Base-by-base conservation (phyloP, 2,329 filamentous ascomycete genomes). In the Eutypa lata region DNA sequence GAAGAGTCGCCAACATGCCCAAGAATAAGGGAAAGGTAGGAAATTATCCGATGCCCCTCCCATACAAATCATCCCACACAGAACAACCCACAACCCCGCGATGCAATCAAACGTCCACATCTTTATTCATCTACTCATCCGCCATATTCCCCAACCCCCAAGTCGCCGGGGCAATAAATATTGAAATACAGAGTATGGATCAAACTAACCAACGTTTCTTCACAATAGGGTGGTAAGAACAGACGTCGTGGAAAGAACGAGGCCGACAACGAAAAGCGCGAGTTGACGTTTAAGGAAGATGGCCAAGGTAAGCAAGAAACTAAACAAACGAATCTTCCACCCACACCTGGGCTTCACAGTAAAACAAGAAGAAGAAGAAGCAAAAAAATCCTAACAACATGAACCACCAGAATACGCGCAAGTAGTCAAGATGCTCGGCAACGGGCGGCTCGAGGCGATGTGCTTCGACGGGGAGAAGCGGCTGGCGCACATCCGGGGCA, bases 1-100 rank as follows among this genome's bases (percentile, higher is more conserved):
- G 6, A 65, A 54, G 57, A 63, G 57, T 53, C 59, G 59, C 46
- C 52, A 86, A 76, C 58, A 97, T 97, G 92, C 92, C 92, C 70
- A 97, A 97, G 90, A 97, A 97, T 76, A 97, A 97, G 87, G 92
- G 92, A 92, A 97, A 96, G 80, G 91, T 96, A 81, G 71, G 82
- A 68, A 55, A 16, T 22, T 44, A 10, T 26, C n/a, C 19, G 26
- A 26, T 28, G 31, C 51, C 55, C 51, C 45, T 42, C 50, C 53
- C 40, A 47, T 52, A 38, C 35, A 50, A 49, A 40, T 55, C 47
- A 40, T 54, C 48, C 54, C 40, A 31, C 47, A 33, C 42, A 24
- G 16, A 33, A 24, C 44, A 35, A 22, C 14, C 31, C n/a, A 16
- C 21, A 51, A 42, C 35, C 24, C 16, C 44, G 44, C 33, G 19